Percentiles rank a stretch among this genome's conserved stretches.
These are phyloP conservation scores for Yamadazyma kanchanaburiensis DNA, from an alignment of 1,139 yeast species.

Conservation along the genomic window DNA sequence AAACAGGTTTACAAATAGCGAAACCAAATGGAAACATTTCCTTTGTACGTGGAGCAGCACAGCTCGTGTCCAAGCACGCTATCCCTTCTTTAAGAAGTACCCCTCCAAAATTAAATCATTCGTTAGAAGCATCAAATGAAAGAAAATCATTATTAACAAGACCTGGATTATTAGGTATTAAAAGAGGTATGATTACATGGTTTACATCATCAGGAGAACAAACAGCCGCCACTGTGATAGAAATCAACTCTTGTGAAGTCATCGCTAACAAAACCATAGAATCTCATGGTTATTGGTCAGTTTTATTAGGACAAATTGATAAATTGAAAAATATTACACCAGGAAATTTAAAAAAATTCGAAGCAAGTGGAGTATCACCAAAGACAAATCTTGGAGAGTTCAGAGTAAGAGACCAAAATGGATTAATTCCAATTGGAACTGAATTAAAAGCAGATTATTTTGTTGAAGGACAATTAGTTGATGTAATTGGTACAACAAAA, in stretches of 20 bases:
- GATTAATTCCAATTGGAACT: conserved; percentile 75
- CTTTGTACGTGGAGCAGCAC: conserved; percentile 37
- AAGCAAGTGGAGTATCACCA: conserved; percentile 81
- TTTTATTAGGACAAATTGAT: conserved; percentile 83
- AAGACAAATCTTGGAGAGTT: conserved; percentile 75
- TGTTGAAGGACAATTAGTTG: conserved; percentile 79
- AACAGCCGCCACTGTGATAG: conserved; percentile 79
- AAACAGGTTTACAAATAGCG: conserved; percentile 2
- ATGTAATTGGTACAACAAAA: conserved; percentile 71
- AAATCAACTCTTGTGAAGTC: conserved; percentile 87
- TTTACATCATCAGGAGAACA: conserved; percentile 67
- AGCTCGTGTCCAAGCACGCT: conserved; percentile 52
- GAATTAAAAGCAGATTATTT: conserved; percentile 82
- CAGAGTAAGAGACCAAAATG: conserved; percentile 63
- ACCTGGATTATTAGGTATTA: conserved; percentile 80
- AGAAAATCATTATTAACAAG: conserved; percentile 70
- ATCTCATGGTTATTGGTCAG: conserved; percentile 78
- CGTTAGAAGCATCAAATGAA: conserved; percentile 53
- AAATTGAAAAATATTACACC: conserved; percentile 63
- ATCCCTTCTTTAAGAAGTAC: conserved; percentile 44
- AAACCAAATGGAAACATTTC: conserved; percentile 1
- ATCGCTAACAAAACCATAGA: conserved; percentile 64
- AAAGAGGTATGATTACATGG: conserved; percentile 89
- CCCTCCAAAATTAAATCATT: conserved; percentile 48
- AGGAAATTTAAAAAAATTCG: conserved; percentile 72